Percentiles rank a stretch among this genome's conserved stretches.
Evolutionary conservation across 2,329 filamentous ascomycete species (phyloP).

Genomic region (Capronia coronata): DNA sequence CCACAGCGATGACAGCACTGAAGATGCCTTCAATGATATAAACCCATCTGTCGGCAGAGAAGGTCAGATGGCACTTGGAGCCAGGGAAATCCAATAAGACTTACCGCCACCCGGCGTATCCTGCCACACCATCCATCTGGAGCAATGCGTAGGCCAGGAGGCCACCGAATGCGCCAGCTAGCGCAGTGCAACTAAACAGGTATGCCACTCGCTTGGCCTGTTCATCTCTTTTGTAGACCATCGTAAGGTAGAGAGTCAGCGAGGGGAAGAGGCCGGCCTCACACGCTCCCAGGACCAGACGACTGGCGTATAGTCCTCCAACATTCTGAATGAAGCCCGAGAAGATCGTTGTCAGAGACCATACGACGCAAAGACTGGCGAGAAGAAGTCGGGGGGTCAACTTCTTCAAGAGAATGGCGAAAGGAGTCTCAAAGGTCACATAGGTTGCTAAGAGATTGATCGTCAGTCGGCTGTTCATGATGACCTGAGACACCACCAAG

Average conservation of each 20-base stretch:
- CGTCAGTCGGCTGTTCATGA: not conserved
- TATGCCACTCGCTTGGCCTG: slow-evolving; percentile 54
- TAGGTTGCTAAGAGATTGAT: slow-evolving; percentile 44
- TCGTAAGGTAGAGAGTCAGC: slow-evolving; percentile 37
- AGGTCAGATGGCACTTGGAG: not conserved
- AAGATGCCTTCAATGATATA: slow-evolving; percentile 22
- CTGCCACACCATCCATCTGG: slow-evolving; percentile 45
- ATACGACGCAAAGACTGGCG: slow-evolving; percentile 35
- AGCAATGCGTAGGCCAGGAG: slow-evolving; percentile 26
- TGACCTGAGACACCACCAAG: no score
- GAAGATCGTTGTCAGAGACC: not conserved
- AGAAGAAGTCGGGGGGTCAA: slow-evolving; percentile 21
- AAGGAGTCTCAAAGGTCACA: slow-evolving; percentile 59
- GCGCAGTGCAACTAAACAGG: slow-evolving; percentile 36
- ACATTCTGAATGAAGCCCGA: slow-evolving; percentile 39
- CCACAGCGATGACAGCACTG: slow-evolving; percentile 8
- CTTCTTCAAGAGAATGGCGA: slow-evolving; percentile 63
- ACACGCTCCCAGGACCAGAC: slow-evolving; percentile 37
- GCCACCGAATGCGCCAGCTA: slow-evolving; percentile 24
- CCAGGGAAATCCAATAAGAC: not conserved
- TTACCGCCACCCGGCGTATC: slow-evolving; percentile 35
- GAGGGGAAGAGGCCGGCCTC: slow-evolving; percentile 38
- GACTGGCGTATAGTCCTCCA: slow-evolving; percentile 34
- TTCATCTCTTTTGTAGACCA: slow-evolving; percentile 36
- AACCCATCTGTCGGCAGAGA: slow-evolving; percentile 24